Evolutionary conservation across 2,329 filamentous ascomycete genomes (phyloP), one percentile per base, ranked within the genome.

Genomic region (Colletotrichum orchidophilum): DNA sequence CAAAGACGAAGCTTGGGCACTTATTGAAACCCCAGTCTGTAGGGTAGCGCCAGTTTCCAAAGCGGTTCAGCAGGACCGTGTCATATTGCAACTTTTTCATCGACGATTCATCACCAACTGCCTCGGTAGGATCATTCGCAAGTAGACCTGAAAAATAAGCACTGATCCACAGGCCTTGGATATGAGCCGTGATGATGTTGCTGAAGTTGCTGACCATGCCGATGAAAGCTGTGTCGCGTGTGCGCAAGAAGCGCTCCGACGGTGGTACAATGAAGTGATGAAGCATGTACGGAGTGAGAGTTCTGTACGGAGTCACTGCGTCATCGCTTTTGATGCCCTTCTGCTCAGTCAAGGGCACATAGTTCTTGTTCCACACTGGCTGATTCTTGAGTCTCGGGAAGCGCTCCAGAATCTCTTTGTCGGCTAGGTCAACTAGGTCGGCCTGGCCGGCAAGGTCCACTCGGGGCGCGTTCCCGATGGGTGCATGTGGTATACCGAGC

Each of bases 1-100:
- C 94, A 76, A 95, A 95, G 24, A 93, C 90, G 74, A 94, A 91
- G 78, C 93, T 92, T 0, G 91, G 91, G 70, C 87, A 84, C 76
- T 85, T 86, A 33, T 82, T 84, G 59, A 26, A 46, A 1, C 92
- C 92, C 77, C 89, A 91, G 0, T 92, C 92, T 3, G 83, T 86
- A 1, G 91, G 89, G 75, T 93, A 93, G n/a, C 93, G 86, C 87
- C 91, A 92, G 73, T 86, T 88, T 1, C 91, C 91, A 77, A 92
- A 96, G 31, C 92, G 88, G 15, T 87, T 90, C 77, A 92, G 85
- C 57, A 94, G 81, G 26, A 91, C 86, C 0, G 91, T 88, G 73
- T 92, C 86, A 70, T 86, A 84, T 66, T 80, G 81, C 18, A 88
- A 74, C 58, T 77, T 69, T 7, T 81, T 79, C 12, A 91, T 76